Conservation (phyloP, 306 rosid species). For the Glycine latifolia region DNA sequence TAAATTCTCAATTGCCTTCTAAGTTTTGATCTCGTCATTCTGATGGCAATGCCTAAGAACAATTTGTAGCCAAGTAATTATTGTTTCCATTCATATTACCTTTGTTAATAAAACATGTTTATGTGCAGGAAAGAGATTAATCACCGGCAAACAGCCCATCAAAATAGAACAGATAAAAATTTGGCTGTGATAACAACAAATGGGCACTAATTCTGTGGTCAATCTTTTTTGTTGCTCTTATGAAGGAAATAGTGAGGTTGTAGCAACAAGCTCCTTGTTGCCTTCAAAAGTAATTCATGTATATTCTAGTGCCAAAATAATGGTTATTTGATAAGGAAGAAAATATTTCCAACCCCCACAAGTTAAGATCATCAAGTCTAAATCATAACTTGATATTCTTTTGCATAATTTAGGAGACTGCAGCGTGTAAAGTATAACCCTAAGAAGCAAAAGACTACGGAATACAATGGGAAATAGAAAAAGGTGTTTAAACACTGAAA, state of each 20-base stretch:
- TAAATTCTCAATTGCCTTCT: neutral
- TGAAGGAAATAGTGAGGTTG: slow-evolving; percentile 42
- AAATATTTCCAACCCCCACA: slow-evolving; percentile 28
- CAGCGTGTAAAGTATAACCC: slow-evolving; percentile 50
- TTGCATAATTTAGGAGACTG: slow-evolving; percentile 49
- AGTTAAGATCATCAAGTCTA: slow-evolving; percentile 35
- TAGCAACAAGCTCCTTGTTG: slow-evolving; percentile 41
- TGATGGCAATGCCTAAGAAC: neutral
- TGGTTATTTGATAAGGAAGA: slow-evolving; percentile 48
- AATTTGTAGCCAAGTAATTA: slow-evolving; percentile 13
- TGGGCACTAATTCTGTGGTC: slow-evolving; percentile 55
- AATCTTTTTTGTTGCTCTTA: slow-evolving; percentile 28
- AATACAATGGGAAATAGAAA: slow-evolving; percentile 35
- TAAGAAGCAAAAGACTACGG: slow-evolving; percentile 35
- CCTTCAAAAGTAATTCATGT: slow-evolving; percentile 42
- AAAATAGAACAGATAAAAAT: slow-evolving; percentile 58
- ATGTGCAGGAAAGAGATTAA: slow-evolving; percentile 73
- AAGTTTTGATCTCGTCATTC: slow-evolving; percentile 8
- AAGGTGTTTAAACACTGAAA: slow-evolving; percentile 1
- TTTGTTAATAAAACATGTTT: neutral
- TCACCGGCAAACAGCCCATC: slow-evolving; percentile 57
- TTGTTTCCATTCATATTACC: neutral
- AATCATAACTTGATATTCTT: slow-evolving; percentile 46
- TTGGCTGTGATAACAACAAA: slow-evolving; percentile 52
- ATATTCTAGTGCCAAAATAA: slow-evolving; percentile 46